Percentiles rank a stretch among this genome's conserved stretches.
phyloP scores from a whole-genome alignment of 257 asterid species.

The Paraleonurus japonicus region DNA sequence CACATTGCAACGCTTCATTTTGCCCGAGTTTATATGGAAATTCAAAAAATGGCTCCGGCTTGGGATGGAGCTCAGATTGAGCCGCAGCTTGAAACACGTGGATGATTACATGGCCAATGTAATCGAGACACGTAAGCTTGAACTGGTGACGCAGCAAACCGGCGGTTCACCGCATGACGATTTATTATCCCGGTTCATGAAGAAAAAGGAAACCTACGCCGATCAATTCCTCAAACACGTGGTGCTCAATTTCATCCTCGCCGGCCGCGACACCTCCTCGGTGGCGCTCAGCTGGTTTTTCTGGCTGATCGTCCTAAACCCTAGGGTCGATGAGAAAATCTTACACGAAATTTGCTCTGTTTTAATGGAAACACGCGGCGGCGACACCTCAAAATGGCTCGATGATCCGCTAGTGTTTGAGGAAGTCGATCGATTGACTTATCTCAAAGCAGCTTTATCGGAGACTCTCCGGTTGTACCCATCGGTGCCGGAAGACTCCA shows the following conservation, averaged over 20 bases:
- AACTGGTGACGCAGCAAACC: conserved; percentile 19
- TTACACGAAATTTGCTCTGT: conserved; percentile 30
- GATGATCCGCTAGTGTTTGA: conserved; percentile 46
- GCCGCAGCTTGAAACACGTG: conserved; percentile 32
- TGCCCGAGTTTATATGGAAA: conserved; percentile 43
- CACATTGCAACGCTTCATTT: conserved; percentile 34
- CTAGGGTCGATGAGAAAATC: conserved; percentile 56
- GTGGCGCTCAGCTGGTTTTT: conserved; percentile 77
- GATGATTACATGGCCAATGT: conserved; percentile 38
- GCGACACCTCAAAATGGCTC: conserved; percentile 31
- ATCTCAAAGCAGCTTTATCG: conserved; percentile 60
- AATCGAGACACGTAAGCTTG: conserved; percentile 36
- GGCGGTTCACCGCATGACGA: conserved; percentile 37
- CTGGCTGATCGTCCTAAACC: conserved; percentile 45
- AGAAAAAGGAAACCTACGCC: conserved; percentile 34
- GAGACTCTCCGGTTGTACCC: conserved; percentile 67
- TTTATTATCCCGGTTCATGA: conserved; percentile 41
- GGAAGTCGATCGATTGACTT: conserved; percentile 53
- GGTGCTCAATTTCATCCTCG: conserved; percentile 65
- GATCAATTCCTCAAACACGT: conserved; percentile 57
- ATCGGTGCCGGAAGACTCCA: conserved; percentile 66
- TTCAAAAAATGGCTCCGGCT: conserved; percentile 42
- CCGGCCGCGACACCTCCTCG: conserved; percentile 78
- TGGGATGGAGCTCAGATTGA: conserved; percentile 39
- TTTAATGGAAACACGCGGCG: conserved; percentile 31